Base-by-base conservation (phyloP, 805 yeast genomes). In the Sporopachydermia lactativora region DNA sequence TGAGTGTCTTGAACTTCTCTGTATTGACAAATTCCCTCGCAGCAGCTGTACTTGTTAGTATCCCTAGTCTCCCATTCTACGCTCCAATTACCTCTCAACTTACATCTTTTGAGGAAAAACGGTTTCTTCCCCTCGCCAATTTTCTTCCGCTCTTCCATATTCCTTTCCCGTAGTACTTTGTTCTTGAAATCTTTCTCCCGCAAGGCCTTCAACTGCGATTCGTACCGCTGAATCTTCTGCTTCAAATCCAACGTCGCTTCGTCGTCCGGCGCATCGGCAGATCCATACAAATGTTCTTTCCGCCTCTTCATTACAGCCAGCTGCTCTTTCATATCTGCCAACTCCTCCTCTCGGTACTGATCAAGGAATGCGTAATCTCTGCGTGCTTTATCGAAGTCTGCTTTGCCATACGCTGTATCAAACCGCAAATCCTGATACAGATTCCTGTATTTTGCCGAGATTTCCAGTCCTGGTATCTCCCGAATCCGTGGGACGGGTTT, bases 351-450 rank as follows among this genome's bases (percentile, higher is more conserved):
- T 56, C 97, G 70, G 57, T 92, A 92, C 34, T 81, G 86, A 57
- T 86, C 95, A 43, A 92, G 61, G 54, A 92, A 92, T 36, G 74
- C 70, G 61, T 92, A 92, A 52, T 89, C 78, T 51, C 75, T 73
- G 45, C 96, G 67, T 14, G 82, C 71, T 43, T 68, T 66, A 19
- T 66, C 62, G 43, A 72, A 60, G 54, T 88, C 89, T 1, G 92
- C 83, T 50, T 75, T 80, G 43, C 97, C 97, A 47, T 75, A 75
- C 0, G 95, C 86, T 2, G 89, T 71, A 58, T 92, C 96, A 56
- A 92, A 92, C 49, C 98, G 68, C 24, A 94, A 79, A 61, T 92
- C 98, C 39, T 73, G 70, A 54, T 81, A 78, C 18, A 79, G 59
- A 13, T 63, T 64, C 13, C 57, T 50, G 39, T 57, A 50, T 42